Evolutionary conservation across 495 filamentous ascomycete genomes (phyloP), one percentile per base, ranked within the genome.

Genomic region (Cercophora newfieldiana): DNA sequence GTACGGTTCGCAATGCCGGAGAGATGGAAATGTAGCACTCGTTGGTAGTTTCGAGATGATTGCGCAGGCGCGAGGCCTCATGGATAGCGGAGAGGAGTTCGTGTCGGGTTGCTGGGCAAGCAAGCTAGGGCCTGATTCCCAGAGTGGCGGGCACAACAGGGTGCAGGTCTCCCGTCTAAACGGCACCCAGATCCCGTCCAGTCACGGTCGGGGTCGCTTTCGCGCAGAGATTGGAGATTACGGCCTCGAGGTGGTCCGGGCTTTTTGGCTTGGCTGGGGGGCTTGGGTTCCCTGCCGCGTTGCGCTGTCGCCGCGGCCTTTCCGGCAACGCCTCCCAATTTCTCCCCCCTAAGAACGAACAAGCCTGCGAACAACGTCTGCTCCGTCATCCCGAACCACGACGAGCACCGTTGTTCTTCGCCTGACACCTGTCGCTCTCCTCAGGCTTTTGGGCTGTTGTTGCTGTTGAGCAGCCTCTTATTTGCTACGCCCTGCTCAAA

Each of bases 221-320:
- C 24, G 26, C 21, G 30, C 33, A 30, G n/a, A 51, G 28, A 30
- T 58, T 51, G 37, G 44, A 30, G 63, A 33, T 65, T 49, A 33
- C 48, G 53, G 63, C 63, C 63, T 65, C 31, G 63, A 50, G 63
- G 63, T 33, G 37, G 37, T 44, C 63, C 63, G 57, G 63, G 63
- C n/a, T 37, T 28, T 29, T 22, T 55, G 19, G 30, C 61, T 63
- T 61, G 59, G 59, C 59, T n/a, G 29, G 29, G 57, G 29, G 30
- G 57, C 21, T 29, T 60, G 33, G 37, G 30, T 44, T 47, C 30
- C 37, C 12, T 59, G 53, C 63, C 44, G 53, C 49, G 48, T 54
- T 61, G 21, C 59, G 28, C 29, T 54, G 61, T 63, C 33, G 19
- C 33, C 19, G 55, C 58, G 31, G 30, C 29, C 37, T 49, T 47